Conservation (phyloP, 331 rosid species). For the Cydonia oblonga region DNA sequence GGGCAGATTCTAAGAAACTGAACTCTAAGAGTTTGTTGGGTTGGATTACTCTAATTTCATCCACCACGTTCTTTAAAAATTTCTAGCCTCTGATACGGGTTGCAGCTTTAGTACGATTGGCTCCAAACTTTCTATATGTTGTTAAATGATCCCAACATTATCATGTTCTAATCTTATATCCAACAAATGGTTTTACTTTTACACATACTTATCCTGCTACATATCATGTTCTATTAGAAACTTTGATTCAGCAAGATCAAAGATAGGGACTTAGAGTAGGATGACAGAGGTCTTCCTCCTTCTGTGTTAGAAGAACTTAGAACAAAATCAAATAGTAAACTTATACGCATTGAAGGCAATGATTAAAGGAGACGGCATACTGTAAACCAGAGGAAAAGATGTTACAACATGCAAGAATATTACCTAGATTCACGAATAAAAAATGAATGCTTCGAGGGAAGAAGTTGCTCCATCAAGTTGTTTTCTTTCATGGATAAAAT, state of each 20-base stretch:
- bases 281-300: background rate
- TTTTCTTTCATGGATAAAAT: slow-evolving; percentile 67
- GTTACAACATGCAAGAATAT: slow-evolving; percentile 9
- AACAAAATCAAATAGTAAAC: background rate
- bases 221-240: background rate
- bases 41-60: background rate
- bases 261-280: background rate
- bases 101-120: background rate
- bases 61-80: background rate
- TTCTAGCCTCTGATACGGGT: background rate
- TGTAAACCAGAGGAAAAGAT: background rate
- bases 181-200: background rate
- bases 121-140: background rate
- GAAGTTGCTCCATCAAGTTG: slow-evolving; percentile 72
- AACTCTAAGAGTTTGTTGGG: background rate
- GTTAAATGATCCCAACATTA: background rate
- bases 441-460: slow-evolving; percentile 89
- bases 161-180: background rate
- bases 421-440: slow-evolving; percentile 94
- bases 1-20: background rate
- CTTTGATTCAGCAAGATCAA: background rate
- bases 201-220: background rate
- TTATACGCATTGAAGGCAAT: background rate
- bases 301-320: background rate
- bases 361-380: background rate